A percentile compares a stretch with the other conserved stretches of the same genome.
These are phyloP conservation scores for Fomitopsis betulina DNA, from an alignment of 1,284 basidiomycete genomes.

Conservation along the genomic window DNA sequence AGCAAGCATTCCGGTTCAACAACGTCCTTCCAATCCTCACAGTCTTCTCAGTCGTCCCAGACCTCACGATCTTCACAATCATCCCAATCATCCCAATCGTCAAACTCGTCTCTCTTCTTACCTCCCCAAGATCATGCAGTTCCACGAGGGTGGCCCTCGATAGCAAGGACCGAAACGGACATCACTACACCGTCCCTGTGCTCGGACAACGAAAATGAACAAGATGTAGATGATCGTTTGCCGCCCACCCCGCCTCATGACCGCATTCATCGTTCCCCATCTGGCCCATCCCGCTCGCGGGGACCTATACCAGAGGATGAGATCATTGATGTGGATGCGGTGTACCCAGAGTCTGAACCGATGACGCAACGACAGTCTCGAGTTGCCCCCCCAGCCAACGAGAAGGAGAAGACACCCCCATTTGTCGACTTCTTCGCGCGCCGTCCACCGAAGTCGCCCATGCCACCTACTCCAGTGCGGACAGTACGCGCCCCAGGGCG, in stretches of 20 bases:
- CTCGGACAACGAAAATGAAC: slow-evolving; percentile 49
- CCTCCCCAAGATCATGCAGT: slow-evolving; percentile 4
- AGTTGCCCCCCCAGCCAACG: not conserved
- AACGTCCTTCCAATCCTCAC: not conserved
- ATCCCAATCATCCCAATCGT: not conserved
- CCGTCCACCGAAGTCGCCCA: slow-evolving; percentile 58
- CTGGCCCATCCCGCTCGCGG: not conserved
- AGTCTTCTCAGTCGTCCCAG: not conserved
- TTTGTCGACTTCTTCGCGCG: slow-evolving; percentile 42
- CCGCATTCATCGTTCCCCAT: not conserved
- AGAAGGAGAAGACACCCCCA: slow-evolving; percentile 4
- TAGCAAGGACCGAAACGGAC: slow-evolving; percentile 23
- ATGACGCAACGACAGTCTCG: slow-evolving; percentile 8
- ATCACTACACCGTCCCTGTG: slow-evolving; percentile 59
- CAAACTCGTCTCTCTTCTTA: slow-evolving; percentile 7
- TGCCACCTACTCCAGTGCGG: slow-evolving; percentile 50
- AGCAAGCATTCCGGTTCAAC: not conserved
- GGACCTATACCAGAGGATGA: slow-evolving; percentile 4
- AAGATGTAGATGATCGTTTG: slow-evolving; percentile 31
- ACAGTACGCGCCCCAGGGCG: slow-evolving; percentile 52
- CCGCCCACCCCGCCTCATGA: slow-evolving; percentile 7
- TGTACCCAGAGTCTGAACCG: slow-evolving; percentile 1
- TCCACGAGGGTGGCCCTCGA: slow-evolving; percentile 23
- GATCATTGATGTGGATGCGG: slow-evolving; percentile 19
- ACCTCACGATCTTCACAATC: not conserved